A percentile compares a stretch with the other conserved stretches of the same genome.
Conservation (phyloP, 2,329 filamentous ascomycete species). For the Aureobasidium lini region DNA sequence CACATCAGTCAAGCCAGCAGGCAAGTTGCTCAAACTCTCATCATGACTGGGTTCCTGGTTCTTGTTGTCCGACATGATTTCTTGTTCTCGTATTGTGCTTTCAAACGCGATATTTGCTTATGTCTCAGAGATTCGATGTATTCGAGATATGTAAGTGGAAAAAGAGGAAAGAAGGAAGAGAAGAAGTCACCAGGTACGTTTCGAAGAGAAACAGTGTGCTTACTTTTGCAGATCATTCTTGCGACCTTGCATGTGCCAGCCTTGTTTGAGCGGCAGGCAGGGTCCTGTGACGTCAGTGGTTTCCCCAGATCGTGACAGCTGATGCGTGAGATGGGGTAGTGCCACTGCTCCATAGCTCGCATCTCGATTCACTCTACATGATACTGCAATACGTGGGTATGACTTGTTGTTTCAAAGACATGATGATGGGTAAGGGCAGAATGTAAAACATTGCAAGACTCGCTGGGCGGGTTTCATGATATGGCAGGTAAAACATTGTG, state of each 20-base stretch:
- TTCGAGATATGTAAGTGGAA: too few species aligned
- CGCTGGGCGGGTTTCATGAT: too few species aligned
- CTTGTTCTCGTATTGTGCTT: background rate
- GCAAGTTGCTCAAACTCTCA: conserved; percentile 5
- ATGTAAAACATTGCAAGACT: too few species aligned
- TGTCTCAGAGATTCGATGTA: too few species aligned
- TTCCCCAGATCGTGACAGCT: background rate
- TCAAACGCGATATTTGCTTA: too few species aligned
- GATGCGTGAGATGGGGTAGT: background rate
- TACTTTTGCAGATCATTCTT: background rate
- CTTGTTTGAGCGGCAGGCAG: background rate
- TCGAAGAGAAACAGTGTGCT: background rate
- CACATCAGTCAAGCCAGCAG: conserved; percentile 1
- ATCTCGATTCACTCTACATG: too few species aligned
- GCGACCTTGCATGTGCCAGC: background rate
- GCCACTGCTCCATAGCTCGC: too few species aligned
- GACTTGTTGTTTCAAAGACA: too few species aligned
- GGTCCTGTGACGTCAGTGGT: background rate
- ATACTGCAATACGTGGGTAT: too few species aligned
- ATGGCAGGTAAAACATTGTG: too few species aligned
- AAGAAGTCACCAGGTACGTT: too few species aligned
- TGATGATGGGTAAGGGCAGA: too few species aligned
- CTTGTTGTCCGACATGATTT: conserved; percentile 1
- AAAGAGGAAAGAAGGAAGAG: background rate
- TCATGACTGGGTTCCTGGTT: conserved; percentile 1